Conservation (phyloP, 2,329 filamentous ascomycete genomes). For the Coleophoma cylindrospora region DNA sequence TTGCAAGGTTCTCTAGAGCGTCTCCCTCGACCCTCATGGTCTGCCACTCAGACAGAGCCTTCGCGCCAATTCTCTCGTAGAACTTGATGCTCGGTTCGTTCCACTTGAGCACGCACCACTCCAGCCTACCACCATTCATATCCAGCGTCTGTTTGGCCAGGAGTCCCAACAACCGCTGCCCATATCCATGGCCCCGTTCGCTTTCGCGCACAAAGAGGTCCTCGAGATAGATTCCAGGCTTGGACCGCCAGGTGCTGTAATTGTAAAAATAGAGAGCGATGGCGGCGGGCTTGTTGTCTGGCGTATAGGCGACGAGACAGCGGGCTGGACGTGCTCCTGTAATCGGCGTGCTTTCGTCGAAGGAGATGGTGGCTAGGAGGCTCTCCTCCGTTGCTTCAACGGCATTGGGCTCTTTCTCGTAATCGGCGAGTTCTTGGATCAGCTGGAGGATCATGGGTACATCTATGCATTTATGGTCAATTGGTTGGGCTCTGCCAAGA, state of each 20-base stretch:
- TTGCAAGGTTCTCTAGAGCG: slow-evolving; percentile 52
- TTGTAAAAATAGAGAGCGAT: slow-evolving; percentile 95
- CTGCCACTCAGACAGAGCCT: slow-evolving; percentile 65
- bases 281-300: slow-evolving; percentile 49
- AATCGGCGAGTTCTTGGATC: slow-evolving; percentile 81
- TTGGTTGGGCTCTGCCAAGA: slow-evolving; percentile 1
- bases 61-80: slow-evolving; percentile 69
- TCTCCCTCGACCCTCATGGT: slow-evolving; percentile 70
- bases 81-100: slow-evolving; percentile 88
- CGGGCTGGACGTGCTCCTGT: slow-evolving; percentile 61
- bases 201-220: slow-evolving; percentile 77
- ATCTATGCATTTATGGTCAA: slow-evolving; percentile 45
- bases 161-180: slow-evolving; percentile 66
- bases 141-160: slow-evolving; percentile 75
- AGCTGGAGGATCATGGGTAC: slow-evolving; percentile 74
- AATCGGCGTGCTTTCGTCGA: slow-evolving; percentile 49
- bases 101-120: slow-evolving; percentile 92
- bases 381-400: slow-evolving; percentile 76
- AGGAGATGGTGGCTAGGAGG: slow-evolving; percentile 72
- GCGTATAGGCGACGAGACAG: slow-evolving; percentile 61
- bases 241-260: slow-evolving; percentile 89
- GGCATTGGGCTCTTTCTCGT: slow-evolving; percentile 70
- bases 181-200: slow-evolving; percentile 74
- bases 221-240: slow-evolving; percentile 86
- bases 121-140: slow-evolving; percentile 69